Base-by-base conservation (phyloP, 164 flowering plant species). In the Stephania yunnanensis region DNA sequence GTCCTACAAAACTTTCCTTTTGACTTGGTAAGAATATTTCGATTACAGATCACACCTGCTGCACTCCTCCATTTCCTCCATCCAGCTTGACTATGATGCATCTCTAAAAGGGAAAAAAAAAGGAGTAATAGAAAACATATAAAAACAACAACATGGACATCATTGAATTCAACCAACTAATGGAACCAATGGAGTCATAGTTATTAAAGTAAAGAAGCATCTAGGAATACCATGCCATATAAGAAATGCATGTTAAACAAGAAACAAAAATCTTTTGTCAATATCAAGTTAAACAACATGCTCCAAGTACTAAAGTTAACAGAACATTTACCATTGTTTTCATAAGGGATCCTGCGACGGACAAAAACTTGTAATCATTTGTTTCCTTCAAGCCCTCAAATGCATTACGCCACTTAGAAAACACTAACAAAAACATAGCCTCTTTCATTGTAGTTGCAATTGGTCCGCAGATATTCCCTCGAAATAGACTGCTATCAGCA, bases 371-470 rank as follows among this genome's bases (percentile, higher is more conserved):
- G 79, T 86, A 89, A 80, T 91, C 85, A 73, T 88, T 85, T 69
- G 95, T 89, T 80, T 91, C 91, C 88, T 93, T 94, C 84, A 91
- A 82, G 73, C 89, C 87, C 44, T 96, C 99, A 86, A 88, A 91
- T 79, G 97, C 90, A 76, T 74, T 46, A 29, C 87, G 97, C 99
- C 98, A 94, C 78, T 84, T 91, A 53, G 89, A 89, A 77, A 86
- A 76, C 68, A 91, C 94, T 45, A 94, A 80, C 46, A 72, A 81
- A 79, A 96, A 96, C 98, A 92, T 94, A 64, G 91, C 82, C 72
- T 91, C 94, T 73, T 91, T 90, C 91, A 96, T 86, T 65, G 98
- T 78, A 84, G 90, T 88, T 46, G 99, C 94, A 80, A 96, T 87
- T 70, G 99, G 98, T 46, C 97, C 98, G 83, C 99, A 92, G 42